Evolutionary conservation across 139 green algal genomes (phyloP).

Genomic region (Tetraselmis striata): DNA sequence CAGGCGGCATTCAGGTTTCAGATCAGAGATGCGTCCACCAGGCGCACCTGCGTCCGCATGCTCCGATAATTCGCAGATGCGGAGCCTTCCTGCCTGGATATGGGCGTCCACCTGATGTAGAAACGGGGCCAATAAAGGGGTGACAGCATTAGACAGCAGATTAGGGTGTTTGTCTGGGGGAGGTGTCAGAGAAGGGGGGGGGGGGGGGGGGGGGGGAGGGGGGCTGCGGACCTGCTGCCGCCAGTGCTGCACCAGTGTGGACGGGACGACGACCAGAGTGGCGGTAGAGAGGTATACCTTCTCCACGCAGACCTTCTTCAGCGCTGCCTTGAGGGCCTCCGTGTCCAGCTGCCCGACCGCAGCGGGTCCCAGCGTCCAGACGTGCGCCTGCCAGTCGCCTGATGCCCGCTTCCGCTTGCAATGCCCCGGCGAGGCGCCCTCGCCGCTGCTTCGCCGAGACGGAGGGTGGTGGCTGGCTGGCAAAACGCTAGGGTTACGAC

Average conservation of each 20-base stretch:
- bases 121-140: background rate
- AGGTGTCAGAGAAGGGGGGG: no score
- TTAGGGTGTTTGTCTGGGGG: no score
- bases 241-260: slow-evolving; percentile 83
- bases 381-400: background rate
- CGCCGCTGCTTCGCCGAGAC: no score
- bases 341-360: background rate
- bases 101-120: slow-evolving; percentile 47
- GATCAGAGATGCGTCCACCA: no score
- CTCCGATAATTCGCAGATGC: slow-evolving; percentile 4
- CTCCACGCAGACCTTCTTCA: slow-evolving; percentile 7
- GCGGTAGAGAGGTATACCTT: slow-evolving; percentile 73
- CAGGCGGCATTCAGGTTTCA: no score
- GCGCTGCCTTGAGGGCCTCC: background rate
- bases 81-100: slow-evolving; percentile 31
- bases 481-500: background rate
- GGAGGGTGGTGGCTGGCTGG: background rate
- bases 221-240: slow-evolving; percentile 45
- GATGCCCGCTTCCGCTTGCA: no score
- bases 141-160: background rate
- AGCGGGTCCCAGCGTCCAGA: background rate
- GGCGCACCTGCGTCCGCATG: background rate
- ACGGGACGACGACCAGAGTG: slow-evolving; percentile 88
- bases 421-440: no score
- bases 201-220: background rate